Conservation (phyloP, 768 basidiomycete species). For the Rhizopogon rudus region DNA sequence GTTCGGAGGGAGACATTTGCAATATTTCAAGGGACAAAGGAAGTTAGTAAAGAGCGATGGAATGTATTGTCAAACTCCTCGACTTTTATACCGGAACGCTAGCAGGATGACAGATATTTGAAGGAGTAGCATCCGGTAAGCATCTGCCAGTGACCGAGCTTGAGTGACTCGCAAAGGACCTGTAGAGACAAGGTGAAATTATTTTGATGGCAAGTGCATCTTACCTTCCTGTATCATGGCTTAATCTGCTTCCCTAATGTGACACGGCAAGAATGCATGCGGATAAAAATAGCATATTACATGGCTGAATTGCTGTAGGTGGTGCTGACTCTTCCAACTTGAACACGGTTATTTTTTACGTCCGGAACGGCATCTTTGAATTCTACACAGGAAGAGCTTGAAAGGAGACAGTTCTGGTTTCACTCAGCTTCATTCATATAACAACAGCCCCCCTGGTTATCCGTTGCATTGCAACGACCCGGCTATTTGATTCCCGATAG, state of each 20-base stretch:
- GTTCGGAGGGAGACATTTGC: background rate
- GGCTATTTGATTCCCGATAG: background rate
- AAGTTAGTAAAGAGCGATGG: background rate
- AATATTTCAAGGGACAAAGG: background rate
- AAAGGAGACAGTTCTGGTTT: too few species aligned
- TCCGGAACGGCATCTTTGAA: background rate
- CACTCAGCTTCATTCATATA: background rate
- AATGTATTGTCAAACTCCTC: too few species aligned
- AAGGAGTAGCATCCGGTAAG: too few species aligned
- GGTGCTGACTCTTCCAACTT: background rate
- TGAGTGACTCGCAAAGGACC: too few species aligned
- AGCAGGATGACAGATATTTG: background rate
- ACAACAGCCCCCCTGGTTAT: background rate
- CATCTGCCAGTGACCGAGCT: background rate
- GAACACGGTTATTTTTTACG: background rate
- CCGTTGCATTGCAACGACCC: background rate
- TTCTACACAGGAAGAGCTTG: background rate
- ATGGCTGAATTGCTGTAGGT: too few species aligned
- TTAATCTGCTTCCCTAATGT: background rate
- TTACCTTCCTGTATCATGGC: background rate
- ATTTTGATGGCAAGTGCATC: too few species aligned
- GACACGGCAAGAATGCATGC: too few species aligned
- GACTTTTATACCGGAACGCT: background rate
- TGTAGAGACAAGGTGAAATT: background rate
- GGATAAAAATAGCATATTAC: background rate